Percentiles rank a stretch among this genome's conserved stretches.
These are phyloP conservation scores for Vanrija sp. DNA, from an alignment of 1,284 basidiomycete genomes.

Conservation along the genomic window DNA sequence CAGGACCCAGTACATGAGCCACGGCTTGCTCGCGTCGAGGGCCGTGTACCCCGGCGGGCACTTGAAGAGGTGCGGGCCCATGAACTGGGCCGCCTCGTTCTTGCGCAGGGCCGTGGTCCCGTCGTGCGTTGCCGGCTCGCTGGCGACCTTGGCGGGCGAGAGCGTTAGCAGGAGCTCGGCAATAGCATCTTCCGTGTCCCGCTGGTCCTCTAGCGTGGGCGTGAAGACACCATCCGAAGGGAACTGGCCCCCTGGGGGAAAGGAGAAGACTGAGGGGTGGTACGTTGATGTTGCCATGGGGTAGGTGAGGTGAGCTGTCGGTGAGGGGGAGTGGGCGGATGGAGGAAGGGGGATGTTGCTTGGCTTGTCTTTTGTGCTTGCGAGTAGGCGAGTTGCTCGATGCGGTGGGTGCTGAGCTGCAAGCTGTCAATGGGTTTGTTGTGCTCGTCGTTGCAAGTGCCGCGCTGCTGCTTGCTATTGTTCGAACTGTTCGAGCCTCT, in stretches of 20 bases:
- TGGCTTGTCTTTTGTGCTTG: too few relatives aligned
- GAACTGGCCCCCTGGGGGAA: constrained; percentile 18
- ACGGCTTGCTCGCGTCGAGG: constrained; percentile 86
- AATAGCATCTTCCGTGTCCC: constrained; percentile 64
- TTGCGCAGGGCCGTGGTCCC: constrained; percentile 23
- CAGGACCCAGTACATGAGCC: constrained; percentile 86
- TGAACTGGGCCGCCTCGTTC: constrained; percentile 35
- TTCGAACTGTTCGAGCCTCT: too few relatives aligned
- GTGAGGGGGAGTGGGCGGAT: too few relatives aligned
- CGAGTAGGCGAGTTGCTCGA: too few relatives aligned
- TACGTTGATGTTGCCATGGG: too few relatives aligned
- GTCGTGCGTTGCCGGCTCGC: constrained; percentile 28
- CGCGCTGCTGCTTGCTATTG: too few relatives aligned
- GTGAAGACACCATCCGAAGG: constrained; percentile 58
- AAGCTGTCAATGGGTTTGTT: too few relatives aligned
- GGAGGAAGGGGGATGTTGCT: too few relatives aligned
- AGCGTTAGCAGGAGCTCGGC: constrained; percentile 5
- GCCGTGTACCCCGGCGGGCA: constrained; percentile 63
- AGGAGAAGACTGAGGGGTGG: constrained; percentile 34
- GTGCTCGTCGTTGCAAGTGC: too few relatives aligned
- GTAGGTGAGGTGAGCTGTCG: too few relatives aligned
- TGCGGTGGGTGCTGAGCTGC: too few relatives aligned
- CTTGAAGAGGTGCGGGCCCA: constrained; percentile 37
- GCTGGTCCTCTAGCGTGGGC: constrained; percentile 61
- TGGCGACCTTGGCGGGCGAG: constrained; percentile 19